Evolutionary conservation across 2,329 filamentous ascomycete species (phyloP).

Genomic region (Fusarium musae): DNA sequence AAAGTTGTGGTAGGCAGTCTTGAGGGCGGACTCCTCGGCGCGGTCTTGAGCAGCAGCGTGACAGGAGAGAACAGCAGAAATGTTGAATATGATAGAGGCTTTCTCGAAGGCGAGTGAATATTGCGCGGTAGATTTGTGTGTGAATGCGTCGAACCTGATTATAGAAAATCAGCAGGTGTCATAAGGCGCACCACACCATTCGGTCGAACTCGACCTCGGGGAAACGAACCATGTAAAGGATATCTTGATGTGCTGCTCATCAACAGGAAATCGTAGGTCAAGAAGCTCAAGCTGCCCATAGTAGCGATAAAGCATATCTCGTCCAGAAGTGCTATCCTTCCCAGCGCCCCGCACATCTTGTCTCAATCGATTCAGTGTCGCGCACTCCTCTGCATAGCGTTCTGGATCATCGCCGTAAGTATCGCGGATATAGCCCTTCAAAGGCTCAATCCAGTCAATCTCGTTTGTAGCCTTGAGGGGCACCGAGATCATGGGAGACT

Average conservation of each 20-base stretch:
- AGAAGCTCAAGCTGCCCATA: slow-evolving; percentile 96
- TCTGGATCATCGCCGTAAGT: slow-evolving; percentile 98
- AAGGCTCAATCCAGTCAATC: slow-evolving; percentile 94
- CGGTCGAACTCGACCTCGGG: neutral
- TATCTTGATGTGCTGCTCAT: slow-evolving; percentile 99
- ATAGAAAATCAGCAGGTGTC: slow-evolving; percentile 6
- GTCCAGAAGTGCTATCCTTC: slow-evolving; percentile 92
- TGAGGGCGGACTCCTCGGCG: slow-evolving; percentile 90
- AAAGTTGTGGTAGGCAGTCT: slow-evolving; percentile 97
- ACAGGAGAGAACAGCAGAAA: slow-evolving; percentile 94
- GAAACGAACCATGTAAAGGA: slow-evolving; percentile 89
- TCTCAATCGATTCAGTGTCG: slow-evolving; percentile 89
- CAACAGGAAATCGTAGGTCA: slow-evolving; percentile 94
- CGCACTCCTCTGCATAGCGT: slow-evolving; percentile 94
- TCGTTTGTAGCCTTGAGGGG: slow-evolving; percentile 95
- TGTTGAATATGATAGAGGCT: slow-evolving; percentile 99
- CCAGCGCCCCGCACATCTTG: slow-evolving; percentile 99
- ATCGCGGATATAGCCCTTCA: slow-evolving; percentile 92
- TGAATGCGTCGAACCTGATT: slow-evolving; percentile 97
- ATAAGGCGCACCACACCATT: neutral
- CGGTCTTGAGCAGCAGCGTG: slow-evolving; percentile 94
- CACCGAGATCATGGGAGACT: slow-evolving; percentile 94
- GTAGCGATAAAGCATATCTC: slow-evolving; percentile 95
- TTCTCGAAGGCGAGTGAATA: slow-evolving; percentile 98
- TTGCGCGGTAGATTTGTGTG: slow-evolving; percentile 95